Conservation (phyloP, 106 monocot species). For the Dendrobium chrysotoxum region DNA sequence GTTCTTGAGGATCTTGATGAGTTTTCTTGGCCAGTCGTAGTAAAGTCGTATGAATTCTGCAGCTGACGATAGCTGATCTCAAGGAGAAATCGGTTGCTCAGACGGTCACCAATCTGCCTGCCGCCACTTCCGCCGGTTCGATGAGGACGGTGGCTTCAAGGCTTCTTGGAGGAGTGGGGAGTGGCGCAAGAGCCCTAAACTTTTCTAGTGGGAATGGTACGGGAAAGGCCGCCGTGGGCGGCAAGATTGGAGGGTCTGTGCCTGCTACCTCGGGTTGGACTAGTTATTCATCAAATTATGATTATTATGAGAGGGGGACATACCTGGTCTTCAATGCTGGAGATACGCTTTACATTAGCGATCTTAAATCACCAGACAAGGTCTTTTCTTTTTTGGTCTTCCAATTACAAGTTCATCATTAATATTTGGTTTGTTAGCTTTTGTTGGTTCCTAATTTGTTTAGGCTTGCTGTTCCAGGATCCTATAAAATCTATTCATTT, state of each 20-base stretch:
- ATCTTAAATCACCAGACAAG: conserved; percentile 89
- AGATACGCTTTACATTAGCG: conserved; percentile 81
- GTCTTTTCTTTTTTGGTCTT: conserved; percentile 15
- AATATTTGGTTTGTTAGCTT: no score
- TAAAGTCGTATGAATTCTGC: background rate
- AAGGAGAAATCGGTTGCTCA: conserved; percentile 26
- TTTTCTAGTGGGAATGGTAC: conserved; percentile 69
- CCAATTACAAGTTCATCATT: no score
- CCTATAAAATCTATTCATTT: conserved; percentile 81
- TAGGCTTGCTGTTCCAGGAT: conserved; percentile 34
- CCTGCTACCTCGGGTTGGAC: conserved; percentile 21
- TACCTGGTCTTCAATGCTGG: conserved; percentile 83
- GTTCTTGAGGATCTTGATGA: background rate
- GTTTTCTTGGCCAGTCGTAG: no score
- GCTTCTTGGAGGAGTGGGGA: conserved; percentile 30
- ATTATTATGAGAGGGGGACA: conserved; percentile 77
- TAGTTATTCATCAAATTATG: conserved; percentile 19
- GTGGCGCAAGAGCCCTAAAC: conserved; percentile 38
- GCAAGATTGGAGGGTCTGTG: conserved; percentile 37
- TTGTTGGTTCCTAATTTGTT: background rate
- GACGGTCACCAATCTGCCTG: conserved; percentile 14
- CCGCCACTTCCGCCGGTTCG: conserved; percentile 17
- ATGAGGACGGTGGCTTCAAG: conserved; percentile 28
- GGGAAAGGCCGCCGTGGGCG: conserved; percentile 34
- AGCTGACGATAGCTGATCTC: conserved; percentile 45